Percentiles rank a stretch among this genome's conserved stretches.
phyloP scores from a whole-genome alignment of 2,329 filamentous ascomycete species.

The Fusarium tanahbumbuense region DNA sequence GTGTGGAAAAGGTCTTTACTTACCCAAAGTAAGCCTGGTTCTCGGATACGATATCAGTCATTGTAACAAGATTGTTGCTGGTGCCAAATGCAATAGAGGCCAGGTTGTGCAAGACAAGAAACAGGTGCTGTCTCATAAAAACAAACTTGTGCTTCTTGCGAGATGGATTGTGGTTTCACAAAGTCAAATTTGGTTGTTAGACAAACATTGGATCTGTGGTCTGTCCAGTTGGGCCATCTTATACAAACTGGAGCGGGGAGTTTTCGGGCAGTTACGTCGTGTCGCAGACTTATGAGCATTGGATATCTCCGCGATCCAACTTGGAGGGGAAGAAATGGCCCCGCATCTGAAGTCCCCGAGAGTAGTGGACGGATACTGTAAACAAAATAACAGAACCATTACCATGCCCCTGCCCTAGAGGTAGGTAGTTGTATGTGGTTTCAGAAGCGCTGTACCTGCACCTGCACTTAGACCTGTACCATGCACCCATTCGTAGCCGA shows the following conservation, averaged over 20 bases:
- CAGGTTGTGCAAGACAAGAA: conserved; percentile 18
- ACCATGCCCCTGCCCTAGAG: neutral
- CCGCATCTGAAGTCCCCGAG: conserved; percentile 12
- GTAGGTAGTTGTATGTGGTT: too few species aligned
- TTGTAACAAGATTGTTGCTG: conserved; percentile 47
- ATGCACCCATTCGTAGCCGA: neutral
- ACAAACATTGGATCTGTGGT: conserved; percentile 6
- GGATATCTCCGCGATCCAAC: conserved; percentile 30
- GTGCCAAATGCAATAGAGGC: conserved; percentile 15
- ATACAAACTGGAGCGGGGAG: conserved; percentile 47
- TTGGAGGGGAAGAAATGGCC: conserved; percentile 18
- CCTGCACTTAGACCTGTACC: neutral
- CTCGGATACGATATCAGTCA: conserved; percentile 49
- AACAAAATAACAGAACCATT: neutral
- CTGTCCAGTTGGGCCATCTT: conserved; percentile 14
- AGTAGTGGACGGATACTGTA: neutral
- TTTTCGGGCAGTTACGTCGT: conserved; percentile 47
- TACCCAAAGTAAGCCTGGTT: conserved; percentile 60
- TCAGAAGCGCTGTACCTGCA: neutral
- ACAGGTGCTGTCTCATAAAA: conserved; percentile 18
- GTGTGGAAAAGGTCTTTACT: conserved; percentile 32
- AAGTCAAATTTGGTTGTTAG: conserved; percentile 7
- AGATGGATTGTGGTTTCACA: conserved; percentile 12
- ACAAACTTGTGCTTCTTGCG: conserved; percentile 18
- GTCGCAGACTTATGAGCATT: conserved; percentile 21